phyloP scores from a whole-genome alignment of 2,329 filamentous ascomycete species.

The Cadophora sp. region DNA sequence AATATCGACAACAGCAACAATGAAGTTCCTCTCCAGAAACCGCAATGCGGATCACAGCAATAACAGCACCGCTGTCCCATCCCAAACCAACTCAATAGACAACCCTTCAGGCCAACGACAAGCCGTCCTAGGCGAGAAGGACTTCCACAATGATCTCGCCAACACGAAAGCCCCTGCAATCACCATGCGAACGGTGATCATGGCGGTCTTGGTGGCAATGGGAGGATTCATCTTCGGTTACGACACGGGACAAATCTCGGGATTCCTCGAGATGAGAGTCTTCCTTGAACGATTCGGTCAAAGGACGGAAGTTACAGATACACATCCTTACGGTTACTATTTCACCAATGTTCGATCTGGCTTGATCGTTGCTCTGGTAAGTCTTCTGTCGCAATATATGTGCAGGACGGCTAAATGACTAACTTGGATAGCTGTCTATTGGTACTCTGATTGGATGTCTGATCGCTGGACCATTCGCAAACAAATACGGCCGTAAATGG shows the following conservation, averaged over 20 bases:
- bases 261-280: slow-evolving; percentile 66
- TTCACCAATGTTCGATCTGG: slow-evolving; percentile 69
- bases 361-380: slow-evolving; percentile 64
- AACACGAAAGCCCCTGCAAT: slow-evolving; percentile 25
- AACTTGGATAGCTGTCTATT: slow-evolving; percentile 65
- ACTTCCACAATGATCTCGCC: slow-evolving; percentile 8
- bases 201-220: slow-evolving; percentile 40
- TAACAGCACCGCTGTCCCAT: slow-evolving; percentile 23
- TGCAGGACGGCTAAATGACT: slow-evolving; percentile 38
- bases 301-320: slow-evolving; percentile 31
- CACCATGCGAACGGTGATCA: slow-evolving; percentile 35
- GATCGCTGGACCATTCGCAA: slow-evolving; percentile 75
- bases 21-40: slow-evolving; percentile 24
- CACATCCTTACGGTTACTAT: slow-evolving; percentile 37
- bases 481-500: slow-evolving; percentile 65
- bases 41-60: slow-evolving; percentile 22
- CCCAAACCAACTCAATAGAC: slow-evolving; percentile 23
- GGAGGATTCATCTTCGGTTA: slow-evolving; percentile 46
- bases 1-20: slow-evolving; percentile 15
- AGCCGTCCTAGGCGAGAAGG: slow-evolving; percentile 18
- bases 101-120: slow-evolving; percentile 13
- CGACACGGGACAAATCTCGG: slow-evolving; percentile 53
- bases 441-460: slow-evolving; percentile 83
- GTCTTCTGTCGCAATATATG: slow-evolving; percentile 55
- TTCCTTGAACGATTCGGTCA: slow-evolving; percentile 62